Conservation (phyloP, 495 filamentous ascomycete genomes). For the Aspergillus coremiiformis region DNA sequence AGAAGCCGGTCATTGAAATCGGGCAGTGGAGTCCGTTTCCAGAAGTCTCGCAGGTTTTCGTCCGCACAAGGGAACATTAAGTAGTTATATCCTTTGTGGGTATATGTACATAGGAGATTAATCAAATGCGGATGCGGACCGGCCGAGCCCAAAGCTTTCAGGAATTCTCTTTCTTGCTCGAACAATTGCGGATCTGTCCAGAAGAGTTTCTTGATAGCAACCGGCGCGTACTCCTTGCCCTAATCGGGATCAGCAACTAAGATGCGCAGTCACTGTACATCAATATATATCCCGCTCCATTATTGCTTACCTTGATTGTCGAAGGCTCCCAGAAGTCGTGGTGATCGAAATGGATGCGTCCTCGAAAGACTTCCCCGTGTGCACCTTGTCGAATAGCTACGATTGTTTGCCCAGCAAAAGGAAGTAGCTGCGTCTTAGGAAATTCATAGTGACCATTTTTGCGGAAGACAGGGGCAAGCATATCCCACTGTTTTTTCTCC, state of each 20-base stretch:
- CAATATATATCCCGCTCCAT: not conserved
- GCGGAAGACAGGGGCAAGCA: slow-evolving; percentile 1
- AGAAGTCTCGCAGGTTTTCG: slow-evolving; percentile 18
- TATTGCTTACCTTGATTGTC: not conserved
- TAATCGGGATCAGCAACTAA: not conserved
- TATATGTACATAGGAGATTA: slow-evolving; percentile 5
- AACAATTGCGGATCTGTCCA: not conserved
- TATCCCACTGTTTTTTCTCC: slow-evolving; percentile 1
- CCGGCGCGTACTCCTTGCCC: not conserved
- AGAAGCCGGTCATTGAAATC: not conserved
- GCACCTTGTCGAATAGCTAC: not conserved
- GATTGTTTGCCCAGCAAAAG: not conserved
- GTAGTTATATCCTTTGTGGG: slow-evolving; percentile 1
- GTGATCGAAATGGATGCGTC: slow-evolving; percentile 5
- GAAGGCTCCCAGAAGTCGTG: not conserved
- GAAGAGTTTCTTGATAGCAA: slow-evolving; percentile 7
- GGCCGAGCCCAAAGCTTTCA: not conserved
- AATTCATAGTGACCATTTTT: not conserved
- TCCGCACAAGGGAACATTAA: slow-evolving; percentile 23
- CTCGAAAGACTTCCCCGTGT: not conserved
- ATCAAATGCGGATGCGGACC: slow-evolving; percentile 1
- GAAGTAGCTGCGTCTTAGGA: not conserved
- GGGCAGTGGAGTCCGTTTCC: not conserved
- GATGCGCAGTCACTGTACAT: not conserved
- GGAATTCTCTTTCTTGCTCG: not conserved